Conservation (phyloP, 768 basidiomycete species). For the Leccinum rimulosum region DNA sequence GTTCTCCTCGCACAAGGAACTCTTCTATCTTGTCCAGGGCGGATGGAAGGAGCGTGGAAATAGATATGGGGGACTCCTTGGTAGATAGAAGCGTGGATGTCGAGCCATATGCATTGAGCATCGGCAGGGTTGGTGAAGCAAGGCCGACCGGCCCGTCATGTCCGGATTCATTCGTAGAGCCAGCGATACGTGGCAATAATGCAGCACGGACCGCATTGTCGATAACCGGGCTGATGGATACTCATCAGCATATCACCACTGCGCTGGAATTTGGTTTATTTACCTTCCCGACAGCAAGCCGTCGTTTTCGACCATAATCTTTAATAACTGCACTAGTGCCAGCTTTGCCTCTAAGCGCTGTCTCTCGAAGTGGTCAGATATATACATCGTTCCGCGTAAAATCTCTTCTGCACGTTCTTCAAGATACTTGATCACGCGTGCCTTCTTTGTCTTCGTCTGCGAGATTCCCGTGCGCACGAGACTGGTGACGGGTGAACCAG, state of each 20-base stretch:
- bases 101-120: slow-evolving; percentile 18
- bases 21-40: slow-evolving; percentile 76
- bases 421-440: slow-evolving; percentile 73
- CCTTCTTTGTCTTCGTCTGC: slow-evolving; percentile 81
- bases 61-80: slow-evolving; percentile 54
- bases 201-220: slow-evolving; percentile 76
- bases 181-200: slow-evolving; percentile 57
- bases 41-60: slow-evolving; percentile 57
- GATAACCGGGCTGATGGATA: slow-evolving; percentile 49
- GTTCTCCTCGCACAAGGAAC: slow-evolving; percentile 79
- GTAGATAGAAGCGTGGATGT: slow-evolving; percentile 20
- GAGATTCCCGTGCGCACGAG: slow-evolving; percentile 63
- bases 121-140: slow-evolving; percentile 31
- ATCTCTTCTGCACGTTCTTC: slow-evolving; percentile 74
- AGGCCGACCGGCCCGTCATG: slow-evolving; percentile 18
- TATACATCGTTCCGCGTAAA: slow-evolving; percentile 70
- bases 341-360: slow-evolving; percentile 73
- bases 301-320: slow-evolving; percentile 84
- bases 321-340: slow-evolving; percentile 69
- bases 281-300: slow-evolving; percentile 86
- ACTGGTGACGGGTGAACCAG: slow-evolving; percentile 58
- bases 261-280: background rate
- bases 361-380: slow-evolving; percentile 51
- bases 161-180: slow-evolving; percentile 19
- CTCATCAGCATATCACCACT: slow-evolving; percentile 16